Base-by-base conservation (phyloP, 2,329 filamentous ascomycete species). In the Paracorniculantispora psalliotae region DNA sequence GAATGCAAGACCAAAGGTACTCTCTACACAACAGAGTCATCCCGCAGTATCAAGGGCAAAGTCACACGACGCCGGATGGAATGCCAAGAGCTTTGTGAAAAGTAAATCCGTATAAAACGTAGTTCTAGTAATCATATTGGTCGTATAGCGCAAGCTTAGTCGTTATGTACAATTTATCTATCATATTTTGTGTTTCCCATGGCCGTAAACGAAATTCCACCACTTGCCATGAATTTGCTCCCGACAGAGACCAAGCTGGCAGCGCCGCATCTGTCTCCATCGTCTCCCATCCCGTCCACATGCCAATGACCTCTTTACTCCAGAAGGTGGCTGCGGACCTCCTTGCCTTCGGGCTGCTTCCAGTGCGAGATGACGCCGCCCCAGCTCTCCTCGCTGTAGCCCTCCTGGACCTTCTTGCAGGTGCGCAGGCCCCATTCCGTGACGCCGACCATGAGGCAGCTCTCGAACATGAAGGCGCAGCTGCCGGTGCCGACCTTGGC, bases 331-430 rank as follows among this genome's bases (percentile, higher is more conserved):
- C 66, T 67, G 30, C 39, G 58, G 39, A 72, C 67, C 60, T 69
- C 61, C 33, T 65, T 59, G 1, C 70, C 74, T 37, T 73, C 71
- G 0, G 79, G 77, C 66, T 67, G 67, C 67, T 74, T 73, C 79
- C 87, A 89, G 68, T 88, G 83, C 46, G 85, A 79, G 72, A 83
- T 82, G 55, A 90, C 74, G 0, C 81, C 81, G 28, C 79, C 85
- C 91, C 91, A 96, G 70, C 89, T 92, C 77, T 96, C 89, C 59
- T 86, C 84, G 69, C 85, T 92, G 68, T 94, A 96, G 59, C 83
- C 83, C 64, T 84, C 79, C 75, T 84, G 81, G 17, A 83, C 78
- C 71, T 82, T 82, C 63, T 75, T 71, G 57, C 80, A 93, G 62
- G 83, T 80, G 63, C 73, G 71, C 61, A 83, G 72, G 1, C 86